Evolutionary conservation across 345 rosid genomes (phyloP).

Genomic region (Lumnitzera racemosa): DNA sequence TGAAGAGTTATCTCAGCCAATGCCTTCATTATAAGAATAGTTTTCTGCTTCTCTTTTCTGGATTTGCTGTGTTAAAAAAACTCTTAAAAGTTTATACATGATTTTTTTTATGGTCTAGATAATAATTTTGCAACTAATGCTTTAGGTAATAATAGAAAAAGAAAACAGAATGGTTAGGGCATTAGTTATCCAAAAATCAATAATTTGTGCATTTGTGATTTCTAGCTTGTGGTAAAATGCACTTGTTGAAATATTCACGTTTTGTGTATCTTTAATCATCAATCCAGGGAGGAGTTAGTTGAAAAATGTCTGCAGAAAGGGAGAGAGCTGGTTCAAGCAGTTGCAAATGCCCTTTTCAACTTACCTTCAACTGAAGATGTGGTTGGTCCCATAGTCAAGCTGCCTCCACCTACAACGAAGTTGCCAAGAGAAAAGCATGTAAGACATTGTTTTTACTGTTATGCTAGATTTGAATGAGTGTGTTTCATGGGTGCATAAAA

Average conservation of each 20-base stretch:
- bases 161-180: too few relatives aligned
- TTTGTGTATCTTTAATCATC: not conserved
- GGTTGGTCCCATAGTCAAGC: slow-evolving; percentile 72
- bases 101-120: too few relatives aligned
- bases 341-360: slow-evolving; percentile 59
- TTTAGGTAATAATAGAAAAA: too few relatives aligned
- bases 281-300: slow-evolving; percentile 60
- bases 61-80: too few relatives aligned
- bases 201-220: too few relatives aligned
- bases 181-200: too few relatives aligned
- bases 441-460: slow-evolving; percentile 11
- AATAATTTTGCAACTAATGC: too few relatives aligned
- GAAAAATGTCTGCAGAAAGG: slow-evolving; percentile 53
- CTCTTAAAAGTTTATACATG: too few relatives aligned
- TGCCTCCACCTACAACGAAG: slow-evolving; percentile 68
- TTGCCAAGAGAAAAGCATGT: slow-evolving; percentile 90
- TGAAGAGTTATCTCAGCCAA: too few relatives aligned
- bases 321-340: slow-evolving; percentile 60
- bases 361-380: slow-evolving; percentile 68
- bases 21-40: too few relatives aligned
- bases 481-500: not conserved
- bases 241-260: slow-evolving; percentile 6
- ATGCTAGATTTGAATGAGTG: not conserved
- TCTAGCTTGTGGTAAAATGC: not conserved
- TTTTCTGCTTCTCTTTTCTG: too few relatives aligned